Percentiles rank a stretch among this genome's conserved stretches.
These are phyloP conservation scores for Hysterium pulicare DNA, from an alignment of 2,329 filamentous ascomycete genomes.

Conservation along the genomic window DNA sequence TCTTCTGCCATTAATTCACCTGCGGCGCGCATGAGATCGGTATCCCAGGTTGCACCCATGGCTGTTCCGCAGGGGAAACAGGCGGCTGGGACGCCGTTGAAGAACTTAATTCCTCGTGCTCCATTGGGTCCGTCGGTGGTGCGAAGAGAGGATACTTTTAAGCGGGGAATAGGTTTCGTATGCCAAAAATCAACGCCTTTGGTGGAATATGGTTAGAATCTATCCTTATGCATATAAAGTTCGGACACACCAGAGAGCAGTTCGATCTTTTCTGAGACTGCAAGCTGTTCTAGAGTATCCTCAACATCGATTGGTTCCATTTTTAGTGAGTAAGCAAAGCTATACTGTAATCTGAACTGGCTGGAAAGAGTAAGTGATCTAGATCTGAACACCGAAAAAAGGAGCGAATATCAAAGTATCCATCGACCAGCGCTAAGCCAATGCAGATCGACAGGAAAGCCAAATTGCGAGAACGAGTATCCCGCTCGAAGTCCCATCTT, in stretches of 20 bases:
- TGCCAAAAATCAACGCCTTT: conserved; percentile 65
- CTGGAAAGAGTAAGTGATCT: too few relatives aligned
- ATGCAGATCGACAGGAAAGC: too few relatives aligned
- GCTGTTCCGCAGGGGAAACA: conserved; percentile 75
- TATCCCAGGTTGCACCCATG: conserved; percentile 74
- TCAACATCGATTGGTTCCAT: too few relatives aligned
- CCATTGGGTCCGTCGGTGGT: conserved; percentile 68
- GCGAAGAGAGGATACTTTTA: conserved; percentile 60
- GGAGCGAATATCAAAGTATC: too few relatives aligned
- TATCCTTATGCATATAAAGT: too few relatives aligned
- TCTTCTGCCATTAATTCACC: conserved; percentile 68
- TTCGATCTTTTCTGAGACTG: conserved; percentile 8
- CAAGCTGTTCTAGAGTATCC: conserved; percentile 3
- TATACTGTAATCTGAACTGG: too few relatives aligned
- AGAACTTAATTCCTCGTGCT: conserved; percentile 61
- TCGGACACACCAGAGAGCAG: conserved; percentile 8
- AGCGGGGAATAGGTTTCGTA: conserved; percentile 56
- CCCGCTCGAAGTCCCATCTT: too few relatives aligned
- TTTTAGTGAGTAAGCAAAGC: too few relatives aligned
- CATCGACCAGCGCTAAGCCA: too few relatives aligned
- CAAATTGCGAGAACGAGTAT: too few relatives aligned
- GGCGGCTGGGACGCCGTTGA: conserved; percentile 62
- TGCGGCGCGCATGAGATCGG: conserved; percentile 62
- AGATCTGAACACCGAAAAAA: too few relatives aligned
- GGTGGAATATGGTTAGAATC: not conserved